These are phyloP conservation scores for Purshia tridentata DNA, from an alignment of 306 rosid species.

Conservation along the genomic window DNA sequence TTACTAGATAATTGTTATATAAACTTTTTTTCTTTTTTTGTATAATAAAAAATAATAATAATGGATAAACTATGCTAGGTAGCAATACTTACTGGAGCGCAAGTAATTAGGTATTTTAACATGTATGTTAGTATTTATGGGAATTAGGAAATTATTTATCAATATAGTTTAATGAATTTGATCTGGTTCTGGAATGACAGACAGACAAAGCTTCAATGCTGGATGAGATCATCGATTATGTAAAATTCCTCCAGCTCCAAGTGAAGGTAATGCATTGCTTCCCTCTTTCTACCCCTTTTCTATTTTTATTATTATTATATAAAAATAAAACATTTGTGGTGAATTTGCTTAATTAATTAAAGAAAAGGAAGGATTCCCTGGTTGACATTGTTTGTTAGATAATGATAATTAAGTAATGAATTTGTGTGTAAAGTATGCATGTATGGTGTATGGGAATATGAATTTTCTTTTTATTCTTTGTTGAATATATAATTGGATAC, in stretches of 20 bases:
- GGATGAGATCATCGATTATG: conserved; percentile 98
- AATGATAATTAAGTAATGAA: conserved; percentile 1
- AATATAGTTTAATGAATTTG: not conserved
- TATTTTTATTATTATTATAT: conserved; percentile 1
- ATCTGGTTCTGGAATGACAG: conserved; percentile 56
- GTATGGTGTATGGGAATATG: not conserved
- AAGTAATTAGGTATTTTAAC: not conserved
- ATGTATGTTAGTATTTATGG: too few relatives aligned
- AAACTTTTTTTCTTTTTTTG: too few relatives aligned
- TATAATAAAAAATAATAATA: too few relatives aligned
- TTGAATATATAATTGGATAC: not conserved
- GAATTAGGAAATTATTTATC: too few relatives aligned
- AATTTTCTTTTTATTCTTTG: not conserved
- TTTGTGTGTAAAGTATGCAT: not conserved
- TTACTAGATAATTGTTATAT: not conserved
- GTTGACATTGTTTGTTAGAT: conserved; percentile 31
- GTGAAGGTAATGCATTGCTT: conserved; percentile 63
- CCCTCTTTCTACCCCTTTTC: conserved; percentile 1
- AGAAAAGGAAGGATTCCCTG: conserved; percentile 23
- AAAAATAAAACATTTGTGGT: not conserved
- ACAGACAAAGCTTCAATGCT: conserved; percentile 99
- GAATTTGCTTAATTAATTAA: conserved; percentile 2
- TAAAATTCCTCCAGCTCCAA: conserved; percentile 94
- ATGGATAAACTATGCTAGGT: too few relatives aligned
- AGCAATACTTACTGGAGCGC: not conserved